phyloP scores from a whole-genome alignment of 1,284 basidiomycete genomes.

The Wallemia mellicola region DNA sequence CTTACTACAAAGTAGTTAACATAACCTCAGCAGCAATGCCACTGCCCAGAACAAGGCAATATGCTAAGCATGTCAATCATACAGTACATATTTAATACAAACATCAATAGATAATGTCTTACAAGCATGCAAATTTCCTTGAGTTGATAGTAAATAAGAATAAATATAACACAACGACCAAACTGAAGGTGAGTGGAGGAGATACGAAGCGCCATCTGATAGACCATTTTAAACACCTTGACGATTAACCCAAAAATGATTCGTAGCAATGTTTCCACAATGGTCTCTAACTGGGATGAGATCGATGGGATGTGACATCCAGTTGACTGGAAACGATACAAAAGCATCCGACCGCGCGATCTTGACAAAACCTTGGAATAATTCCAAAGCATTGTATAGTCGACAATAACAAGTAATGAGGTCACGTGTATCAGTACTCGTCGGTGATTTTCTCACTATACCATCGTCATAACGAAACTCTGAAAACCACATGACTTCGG shows the following conservation, averaged over 20 bases:
- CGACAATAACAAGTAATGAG: neutral
- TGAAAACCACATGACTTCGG: neutral
- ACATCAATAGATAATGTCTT: too few species aligned
- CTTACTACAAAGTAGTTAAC: too few species aligned
- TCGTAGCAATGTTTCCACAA: neutral
- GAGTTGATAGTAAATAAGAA: too few species aligned
- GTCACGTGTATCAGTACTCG: neutral
- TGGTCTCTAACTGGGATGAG: neutral
- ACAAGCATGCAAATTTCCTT: too few species aligned
- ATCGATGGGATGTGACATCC: neutral
- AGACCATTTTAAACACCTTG: too few species aligned
- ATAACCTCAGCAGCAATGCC: too few species aligned
- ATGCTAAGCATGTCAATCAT: too few species aligned
- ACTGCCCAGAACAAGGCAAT: too few species aligned
- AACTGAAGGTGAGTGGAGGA: too few species aligned
- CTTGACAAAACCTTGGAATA: neutral
- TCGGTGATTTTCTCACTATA: neutral
- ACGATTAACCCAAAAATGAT: neutral
- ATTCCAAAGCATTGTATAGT: neutral
- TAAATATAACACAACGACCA: too few species aligned
- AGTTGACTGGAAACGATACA: neutral
- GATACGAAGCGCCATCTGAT: too few species aligned
- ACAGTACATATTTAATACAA: too few species aligned
- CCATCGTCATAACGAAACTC: neutral
- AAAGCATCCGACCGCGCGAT: neutral